Evolutionary conservation across 2,329 filamentous ascomycete species (phyloP).

Genomic region (Phaeosphaeriaceae sp.): DNA sequence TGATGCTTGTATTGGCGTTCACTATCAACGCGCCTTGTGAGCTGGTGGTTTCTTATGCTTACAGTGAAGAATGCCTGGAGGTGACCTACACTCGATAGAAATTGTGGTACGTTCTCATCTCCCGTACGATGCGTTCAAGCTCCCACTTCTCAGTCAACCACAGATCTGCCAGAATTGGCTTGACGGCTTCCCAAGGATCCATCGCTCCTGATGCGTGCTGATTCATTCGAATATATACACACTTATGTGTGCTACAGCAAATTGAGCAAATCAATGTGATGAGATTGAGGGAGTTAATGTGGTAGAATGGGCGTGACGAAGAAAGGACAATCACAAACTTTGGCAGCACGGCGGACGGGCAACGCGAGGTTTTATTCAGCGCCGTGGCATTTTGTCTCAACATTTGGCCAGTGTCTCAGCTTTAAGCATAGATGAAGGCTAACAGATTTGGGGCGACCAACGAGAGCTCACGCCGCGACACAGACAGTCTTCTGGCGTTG

Average conservation of each 20-base stretch:
- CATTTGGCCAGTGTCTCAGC: no score
- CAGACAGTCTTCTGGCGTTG: not conserved
- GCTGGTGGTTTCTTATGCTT: not conserved
- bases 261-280: no score
- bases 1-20: constrained; percentile 43
- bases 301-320: no score
- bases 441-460: not conserved
- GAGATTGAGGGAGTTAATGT: no score
- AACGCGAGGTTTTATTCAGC: no score
- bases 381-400: no score
- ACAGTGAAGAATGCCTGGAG: not conserved
- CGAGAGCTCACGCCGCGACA: not conserved
- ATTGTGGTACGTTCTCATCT: not conserved
- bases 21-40: constrained; percentile 14
- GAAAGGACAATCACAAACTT: no score
- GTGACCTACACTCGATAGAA: not conserved
- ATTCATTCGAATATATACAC: not conserved
- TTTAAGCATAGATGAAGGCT: not conserved
- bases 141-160: not conserved
- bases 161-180: not conserved
- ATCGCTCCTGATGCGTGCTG: not conserved
- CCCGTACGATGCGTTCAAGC: not conserved
- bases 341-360: no score
- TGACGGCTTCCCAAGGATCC: not conserved
- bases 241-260: no score